Evolutionary conservation across 2,329 filamentous ascomycete species (phyloP), one percentile per base, ranked within the genome.

Genomic region (Claviceps cyperi): DNA sequence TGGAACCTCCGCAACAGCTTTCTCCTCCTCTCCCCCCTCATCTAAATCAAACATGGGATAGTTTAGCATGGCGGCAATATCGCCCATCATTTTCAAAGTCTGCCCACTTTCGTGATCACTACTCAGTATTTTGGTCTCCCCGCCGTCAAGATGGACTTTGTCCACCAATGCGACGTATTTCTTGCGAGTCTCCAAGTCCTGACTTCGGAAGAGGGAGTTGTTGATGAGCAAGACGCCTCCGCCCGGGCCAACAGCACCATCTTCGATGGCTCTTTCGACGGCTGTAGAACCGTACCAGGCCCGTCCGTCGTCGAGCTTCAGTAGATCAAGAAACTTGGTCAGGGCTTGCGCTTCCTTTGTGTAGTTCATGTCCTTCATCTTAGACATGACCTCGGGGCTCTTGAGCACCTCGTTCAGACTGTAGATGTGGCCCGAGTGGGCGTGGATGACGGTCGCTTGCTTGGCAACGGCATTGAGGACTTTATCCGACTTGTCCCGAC

Each of bases 91-190:
- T 56, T 90, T 86, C 14, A 98, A 68, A 52, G 89, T 74, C 69
- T 84, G 84, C 1, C 92, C 92, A 64, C 90, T 96, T 70, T 96
- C 91, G 65, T 97, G 91, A 60, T 94, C 84, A 59, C 86, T 90
- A 65, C 91, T 97, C 28, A 97, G 68, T n/a, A 97, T 79, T 49
- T 86, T 75, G 1, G 88, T 86, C 56, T 96, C 89, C 1, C 91
- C 92, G 5, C 91, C 92, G 55, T 88, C 83, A 3, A 81, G 81
- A 56, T 82, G 80, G n/a, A 97, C 91, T 54, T 82, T 83, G 64
- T 97, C 91, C 3, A 97, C 90, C 44, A 97, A 73, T 8, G 71
- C 71, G 1, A 97, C 91, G 74, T 90, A 97, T 55, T 81, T 78
- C 62, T 83, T 86, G 57, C 92, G 75, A 52, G 81, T 83, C 1